Evolutionary conservation across 2,329 filamentous ascomycete species (phyloP).

Genomic region (Penicillium occitanis): DNA sequence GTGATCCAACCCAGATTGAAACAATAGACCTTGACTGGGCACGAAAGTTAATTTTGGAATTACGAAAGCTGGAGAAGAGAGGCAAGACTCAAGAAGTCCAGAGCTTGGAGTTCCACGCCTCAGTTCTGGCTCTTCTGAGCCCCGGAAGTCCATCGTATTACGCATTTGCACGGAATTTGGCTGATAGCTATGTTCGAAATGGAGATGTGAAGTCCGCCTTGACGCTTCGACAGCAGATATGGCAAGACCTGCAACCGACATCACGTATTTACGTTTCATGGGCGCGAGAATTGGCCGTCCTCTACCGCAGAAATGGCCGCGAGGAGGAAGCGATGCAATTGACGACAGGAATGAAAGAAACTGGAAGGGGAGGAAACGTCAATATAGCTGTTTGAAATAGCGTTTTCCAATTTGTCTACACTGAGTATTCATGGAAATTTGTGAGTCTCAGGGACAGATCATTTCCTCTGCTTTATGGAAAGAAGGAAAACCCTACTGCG

Average conservation of each 20-base stretch:
- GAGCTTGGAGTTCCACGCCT: conserved; percentile 11
- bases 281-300: conserved; percentile 4
- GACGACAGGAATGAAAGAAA: neutral
- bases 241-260: conserved; percentile 7
- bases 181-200: conserved; percentile 7
- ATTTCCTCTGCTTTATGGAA: too few relatives aligned
- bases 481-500: too few relatives aligned
- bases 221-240: conserved; percentile 2
- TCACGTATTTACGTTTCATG: conserved; percentile 11
- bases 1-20: neutral
- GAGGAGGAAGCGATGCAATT: conserved; percentile 6
- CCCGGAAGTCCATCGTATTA: conserved; percentile 11
- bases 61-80: conserved; percentile 4
- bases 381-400: neutral
- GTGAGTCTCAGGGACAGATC: too few relatives aligned
- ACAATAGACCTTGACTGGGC: conserved; percentile 11
- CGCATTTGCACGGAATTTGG: conserved; percentile 3
- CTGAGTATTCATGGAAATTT: neutral
- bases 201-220: neutral
- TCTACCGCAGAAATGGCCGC: neutral
- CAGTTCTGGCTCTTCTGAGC: conserved; percentile 2
- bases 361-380: neutral
- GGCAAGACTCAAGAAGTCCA: neutral
- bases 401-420: neutral
- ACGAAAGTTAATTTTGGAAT: conserved; percentile 10